These are phyloP conservation scores for Fusarium mangiferae DNA, from an alignment of 2,329 filamentous ascomycete species.

Conservation along the genomic window DNA sequence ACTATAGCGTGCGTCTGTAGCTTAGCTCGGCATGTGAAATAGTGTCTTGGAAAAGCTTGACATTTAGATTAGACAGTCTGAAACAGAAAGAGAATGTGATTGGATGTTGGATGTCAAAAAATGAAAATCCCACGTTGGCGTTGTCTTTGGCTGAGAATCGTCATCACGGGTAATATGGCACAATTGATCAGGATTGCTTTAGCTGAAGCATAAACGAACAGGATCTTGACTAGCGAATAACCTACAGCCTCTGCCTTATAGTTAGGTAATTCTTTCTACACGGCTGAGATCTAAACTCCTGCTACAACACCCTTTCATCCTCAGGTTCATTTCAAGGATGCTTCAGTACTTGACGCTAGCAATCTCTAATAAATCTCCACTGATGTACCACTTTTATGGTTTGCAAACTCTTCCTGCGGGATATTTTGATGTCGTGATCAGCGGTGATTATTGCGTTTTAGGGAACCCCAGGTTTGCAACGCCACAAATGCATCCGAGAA, in stretches of 20 bases:
- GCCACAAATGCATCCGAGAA: conserved; percentile 24
- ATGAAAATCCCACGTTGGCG: conserved; percentile 13
- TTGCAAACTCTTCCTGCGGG: conserved; percentile 21
- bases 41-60: neutral
- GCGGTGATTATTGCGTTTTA: conserved; percentile 35
- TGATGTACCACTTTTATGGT: conserved; percentile 35
- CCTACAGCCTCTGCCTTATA: neutral
- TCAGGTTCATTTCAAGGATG: neutral
- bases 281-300: neutral
- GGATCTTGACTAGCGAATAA: conserved; percentile 3
- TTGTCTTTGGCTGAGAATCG: conserved; percentile 22
- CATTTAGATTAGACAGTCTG: neutral
- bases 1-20: conserved; percentile 1
- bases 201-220: conserved; percentile 2
- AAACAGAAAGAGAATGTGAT: conserved; percentile 11
- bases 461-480: conserved; percentile 17
- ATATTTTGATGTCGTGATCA: conserved; percentile 42
- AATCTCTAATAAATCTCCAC: conserved; percentile 12
- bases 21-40: conserved; percentile 4
- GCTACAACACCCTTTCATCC: neutral
- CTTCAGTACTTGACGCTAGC: conserved; percentile 6
- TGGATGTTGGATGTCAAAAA: conserved; percentile 2
- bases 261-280: neutral
- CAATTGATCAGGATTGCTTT: conserved; percentile 12
- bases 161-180: conserved; percentile 33